These are phyloP conservation scores for Odonthalia washingtoniensis DNA, from an alignment of 31 red algal species.

Conservation along the genomic window DNA sequence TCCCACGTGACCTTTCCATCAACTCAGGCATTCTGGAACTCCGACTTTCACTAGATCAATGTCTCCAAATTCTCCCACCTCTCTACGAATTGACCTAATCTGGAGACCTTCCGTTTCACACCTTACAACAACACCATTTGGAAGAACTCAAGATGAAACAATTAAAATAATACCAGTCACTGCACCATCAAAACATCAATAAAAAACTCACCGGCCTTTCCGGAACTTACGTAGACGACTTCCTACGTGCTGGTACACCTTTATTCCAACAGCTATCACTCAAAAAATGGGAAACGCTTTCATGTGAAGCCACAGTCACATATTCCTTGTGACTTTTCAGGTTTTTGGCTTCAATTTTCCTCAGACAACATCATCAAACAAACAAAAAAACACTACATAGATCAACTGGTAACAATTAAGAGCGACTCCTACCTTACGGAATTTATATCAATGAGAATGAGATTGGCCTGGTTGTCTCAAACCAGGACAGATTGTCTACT, in stretches of 20 bases:
- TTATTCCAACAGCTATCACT: slow-evolving; percentile 10
- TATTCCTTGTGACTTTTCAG: not conserved
- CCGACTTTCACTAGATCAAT: too few species aligned
- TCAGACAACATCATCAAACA: not conserved
- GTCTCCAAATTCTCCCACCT: slow-evolving; percentile 34
- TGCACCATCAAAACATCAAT: not conserved
- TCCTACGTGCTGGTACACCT: too few species aligned
- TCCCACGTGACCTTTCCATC: slow-evolving; percentile 47
- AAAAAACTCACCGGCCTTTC: slow-evolving; percentile 17
- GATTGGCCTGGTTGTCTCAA: slow-evolving; percentile 39
- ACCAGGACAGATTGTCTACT: slow-evolving; percentile 22
- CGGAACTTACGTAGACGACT: slow-evolving; percentile 37
- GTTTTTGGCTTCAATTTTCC: not conserved
- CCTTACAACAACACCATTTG: slow-evolving; percentile 24
- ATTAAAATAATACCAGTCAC: slow-evolving; percentile 31
- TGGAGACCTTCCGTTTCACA: slow-evolving; percentile 41
- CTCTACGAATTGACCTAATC: too few species aligned
- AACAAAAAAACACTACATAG: not conserved
- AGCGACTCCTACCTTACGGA: not conserved
- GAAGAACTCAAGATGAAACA: slow-evolving; percentile 24
- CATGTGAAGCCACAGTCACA: not conserved
- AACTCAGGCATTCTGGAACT: slow-evolving; percentile 10
- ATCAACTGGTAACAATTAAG: slow-evolving; percentile 13
- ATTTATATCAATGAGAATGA: slow-evolving; percentile 17
- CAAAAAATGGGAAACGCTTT: not conserved